phyloP scores from a whole-genome alignment of 2,329 filamentous ascomycete genomes.

The Ophiostoma australiae region DNA sequence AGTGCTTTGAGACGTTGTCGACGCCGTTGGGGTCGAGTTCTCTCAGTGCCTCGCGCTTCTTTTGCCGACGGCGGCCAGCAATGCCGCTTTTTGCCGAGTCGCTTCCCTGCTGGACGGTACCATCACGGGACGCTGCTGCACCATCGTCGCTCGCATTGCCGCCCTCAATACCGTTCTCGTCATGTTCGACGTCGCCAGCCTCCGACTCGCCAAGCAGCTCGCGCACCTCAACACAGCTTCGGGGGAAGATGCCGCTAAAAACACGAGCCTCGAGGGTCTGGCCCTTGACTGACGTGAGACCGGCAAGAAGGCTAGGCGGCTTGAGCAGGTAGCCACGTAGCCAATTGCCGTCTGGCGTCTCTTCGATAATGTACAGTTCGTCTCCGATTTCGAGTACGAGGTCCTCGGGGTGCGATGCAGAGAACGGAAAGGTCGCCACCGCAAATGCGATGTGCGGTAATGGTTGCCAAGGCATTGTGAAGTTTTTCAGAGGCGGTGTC shows the following conservation, averaged over 20 bases:
- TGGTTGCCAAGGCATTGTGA: slow-evolving; percentile 89
- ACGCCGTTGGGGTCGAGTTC: slow-evolving; percentile 26
- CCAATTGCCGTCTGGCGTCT: slow-evolving; percentile 89
- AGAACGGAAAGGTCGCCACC: slow-evolving; percentile 91
- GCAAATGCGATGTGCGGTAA: slow-evolving; percentile 96
- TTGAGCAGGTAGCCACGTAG: slow-evolving; percentile 92
- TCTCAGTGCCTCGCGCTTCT: slow-evolving; percentile 28
- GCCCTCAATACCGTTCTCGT: slow-evolving; percentile 38
- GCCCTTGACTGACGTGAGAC: slow-evolving; percentile 82
- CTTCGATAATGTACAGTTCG: slow-evolving; percentile 97
- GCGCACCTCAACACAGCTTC: slow-evolving; percentile 88
- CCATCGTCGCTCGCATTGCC: slow-evolving; percentile 35
- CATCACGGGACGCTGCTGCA: slow-evolving; percentile 1
- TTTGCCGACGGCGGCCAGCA: slow-evolving; percentile 38
- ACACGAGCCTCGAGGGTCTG: slow-evolving; percentile 93
- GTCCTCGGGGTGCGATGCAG: slow-evolving; percentile 79
- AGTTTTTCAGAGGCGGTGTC: background rate
- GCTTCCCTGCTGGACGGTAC: slow-evolving; percentile 36
- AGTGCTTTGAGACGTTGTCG: slow-evolving; percentile 9
- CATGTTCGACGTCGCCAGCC: slow-evolving; percentile 44
- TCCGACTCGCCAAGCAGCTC: slow-evolving; percentile 80
- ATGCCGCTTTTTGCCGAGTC: slow-evolving; percentile 55
- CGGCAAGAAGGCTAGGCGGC: slow-evolving; percentile 85
- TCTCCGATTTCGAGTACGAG: slow-evolving; percentile 96
- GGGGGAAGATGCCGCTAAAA: slow-evolving; percentile 96